Conservation (phyloP, 257 asterid genomes). For the Ilex aquifolium region DNA sequence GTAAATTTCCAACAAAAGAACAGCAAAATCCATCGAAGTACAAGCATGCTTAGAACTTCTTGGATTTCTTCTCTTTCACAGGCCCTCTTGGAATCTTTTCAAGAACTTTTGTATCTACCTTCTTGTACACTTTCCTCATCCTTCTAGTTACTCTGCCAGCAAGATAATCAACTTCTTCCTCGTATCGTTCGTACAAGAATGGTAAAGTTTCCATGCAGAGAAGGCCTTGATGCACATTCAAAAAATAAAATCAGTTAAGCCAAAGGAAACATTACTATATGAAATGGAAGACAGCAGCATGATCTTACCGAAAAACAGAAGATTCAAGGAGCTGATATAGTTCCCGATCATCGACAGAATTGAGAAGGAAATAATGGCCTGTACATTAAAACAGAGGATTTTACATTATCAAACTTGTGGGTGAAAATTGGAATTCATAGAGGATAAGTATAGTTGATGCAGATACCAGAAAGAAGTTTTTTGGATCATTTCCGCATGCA, state of each 20-base stretch:
- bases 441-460: background rate
- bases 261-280: background rate
- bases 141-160: conserved; percentile 20
- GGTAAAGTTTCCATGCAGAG: conserved; percentile 49
- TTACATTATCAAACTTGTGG: background rate
- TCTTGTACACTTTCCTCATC: conserved; percentile 24
- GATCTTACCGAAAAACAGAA: conserved; percentile 46
- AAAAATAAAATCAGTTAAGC: background rate
- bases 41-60: background rate
- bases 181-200: conserved; percentile 39
- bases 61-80: conserved; percentile 22
- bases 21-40: too few species aligned
- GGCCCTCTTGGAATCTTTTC: conserved; percentile 42
- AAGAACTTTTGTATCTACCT: conserved; percentile 30
- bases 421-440: background rate
- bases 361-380: conserved; percentile 42
- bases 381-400: conserved; percentile 5
- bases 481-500: conserved; percentile 48
- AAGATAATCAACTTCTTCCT: conserved; percentile 45
- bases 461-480: conserved; percentile 40
- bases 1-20: too few species aligned
- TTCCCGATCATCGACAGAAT: conserved; percentile 43
- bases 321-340: conserved; percentile 48
- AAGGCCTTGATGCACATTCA: conserved; percentile 28
- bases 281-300: background rate